These are phyloP conservation scores for Jackrogersella multiformis DNA, from an alignment of 495 filamentous ascomycete genomes.

Conservation along the genomic window DNA sequence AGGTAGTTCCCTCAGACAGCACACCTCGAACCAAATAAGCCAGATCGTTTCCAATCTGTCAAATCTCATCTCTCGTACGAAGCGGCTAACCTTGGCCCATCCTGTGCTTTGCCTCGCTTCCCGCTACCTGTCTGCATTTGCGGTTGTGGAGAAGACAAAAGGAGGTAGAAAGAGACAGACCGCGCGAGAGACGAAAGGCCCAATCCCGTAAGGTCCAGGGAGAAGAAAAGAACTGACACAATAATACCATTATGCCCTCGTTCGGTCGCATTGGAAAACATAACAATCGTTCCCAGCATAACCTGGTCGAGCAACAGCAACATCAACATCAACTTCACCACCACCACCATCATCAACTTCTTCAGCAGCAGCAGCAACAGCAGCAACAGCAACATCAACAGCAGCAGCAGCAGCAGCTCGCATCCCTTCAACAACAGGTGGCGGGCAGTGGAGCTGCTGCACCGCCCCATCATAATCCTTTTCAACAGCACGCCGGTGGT, in stretches of 20 bases:
- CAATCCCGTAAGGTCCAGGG: constrained; percentile 24
- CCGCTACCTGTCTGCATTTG: constrained; percentile 2
- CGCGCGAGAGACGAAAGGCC: constrained; percentile 12
- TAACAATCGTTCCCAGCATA: constrained; percentile 62
- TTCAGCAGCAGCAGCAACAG: constrained; percentile 44
- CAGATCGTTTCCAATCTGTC: constrained; percentile 36
- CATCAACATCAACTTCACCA: constrained; percentile 48
- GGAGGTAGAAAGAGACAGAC: constrained; percentile 26
- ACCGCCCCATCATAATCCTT: constrained; percentile 43
- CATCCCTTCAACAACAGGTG: constrained; percentile 43
- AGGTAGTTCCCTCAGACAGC: constrained; percentile 28
- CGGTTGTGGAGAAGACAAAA: constrained; percentile 30
- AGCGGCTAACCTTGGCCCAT: constrained; percentile 20
- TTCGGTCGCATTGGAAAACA: constrained; percentile 58
- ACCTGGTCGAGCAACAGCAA: constrained; percentile 55
- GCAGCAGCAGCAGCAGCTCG: constrained; percentile 41
- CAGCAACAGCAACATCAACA: constrained; percentile 42
- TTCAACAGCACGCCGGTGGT: constrained; percentile 28
- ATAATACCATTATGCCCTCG: constrained; percentile 54
- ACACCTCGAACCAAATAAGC: constrained; percentile 35
- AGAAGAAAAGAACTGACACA: constrained; percentile 19
- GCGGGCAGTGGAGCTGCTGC: constrained; percentile 48
- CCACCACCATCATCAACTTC: constrained; percentile 36
- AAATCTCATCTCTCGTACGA: constrained; percentile 21
- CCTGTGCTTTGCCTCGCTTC: constrained; percentile 36